These are phyloP conservation scores for Cryphonectria radicalis DNA, from an alignment of 2,329 filamentous ascomycete genomes.

Conservation along the genomic window DNA sequence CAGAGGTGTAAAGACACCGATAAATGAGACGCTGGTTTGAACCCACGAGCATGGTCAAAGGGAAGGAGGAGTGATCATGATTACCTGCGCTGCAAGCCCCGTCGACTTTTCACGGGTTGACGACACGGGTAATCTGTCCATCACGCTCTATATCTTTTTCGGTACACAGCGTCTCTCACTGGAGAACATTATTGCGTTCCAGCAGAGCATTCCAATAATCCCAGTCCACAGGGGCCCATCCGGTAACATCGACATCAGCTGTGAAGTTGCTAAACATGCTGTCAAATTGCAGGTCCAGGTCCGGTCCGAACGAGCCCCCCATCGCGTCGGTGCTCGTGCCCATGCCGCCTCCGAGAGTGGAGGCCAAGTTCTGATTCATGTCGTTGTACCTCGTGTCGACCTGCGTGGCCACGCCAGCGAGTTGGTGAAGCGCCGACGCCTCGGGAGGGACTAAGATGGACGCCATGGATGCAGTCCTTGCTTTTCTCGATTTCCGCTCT, in stretches of 20 bases:
- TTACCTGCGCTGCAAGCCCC: not conserved
- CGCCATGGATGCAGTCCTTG: constrained; percentile 9
- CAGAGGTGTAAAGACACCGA: not conserved
- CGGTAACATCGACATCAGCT: constrained; percentile 23
- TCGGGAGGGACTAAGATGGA: constrained; percentile 17
- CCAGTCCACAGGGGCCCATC: constrained; percentile 28
- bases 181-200: constrained; percentile 27
- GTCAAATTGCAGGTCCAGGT: constrained; percentile 25
- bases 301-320: constrained; percentile 9
- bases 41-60: not conserved
- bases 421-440: constrained; percentile 25
- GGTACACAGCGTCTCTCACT: not conserved
- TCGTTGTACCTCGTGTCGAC: constrained; percentile 25
- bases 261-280: constrained; percentile 27
- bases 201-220: constrained; percentile 29
- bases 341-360: not conserved
- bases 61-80: not conserved
- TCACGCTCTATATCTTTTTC: no score
- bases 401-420: constrained; percentile 27
- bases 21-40: not conserved
- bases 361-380: not conserved
- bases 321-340: not conserved
- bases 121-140: not conserved
- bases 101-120: not conserved
- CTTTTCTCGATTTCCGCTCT: constrained; percentile 25